Base-by-base conservation (phyloP, 257 asterid species). In the Hygrophila difformis region DNA sequence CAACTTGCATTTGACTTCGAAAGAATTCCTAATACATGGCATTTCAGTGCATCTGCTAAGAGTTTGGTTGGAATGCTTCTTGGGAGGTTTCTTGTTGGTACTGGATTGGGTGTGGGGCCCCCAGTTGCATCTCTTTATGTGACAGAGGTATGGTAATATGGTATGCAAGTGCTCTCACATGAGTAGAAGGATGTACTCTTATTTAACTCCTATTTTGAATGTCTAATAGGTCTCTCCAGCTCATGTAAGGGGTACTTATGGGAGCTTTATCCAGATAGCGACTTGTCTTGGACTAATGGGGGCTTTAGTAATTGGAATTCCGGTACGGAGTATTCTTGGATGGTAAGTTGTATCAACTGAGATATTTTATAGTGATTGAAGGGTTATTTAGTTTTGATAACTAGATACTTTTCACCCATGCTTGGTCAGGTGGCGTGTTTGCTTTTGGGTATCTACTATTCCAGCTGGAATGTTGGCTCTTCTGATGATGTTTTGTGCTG, bases 101-200 rank as follows among this genome's bases (percentile, higher is more conserved):
- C 47, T 42, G 97, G 97, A 50, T 65, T 88, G 53, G 97, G 97
- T 2, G 67, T 88, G 48, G 97, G 97, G 23, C 95, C 97, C 7
- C 89, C 95, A 21, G 94, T 84, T 67, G 84, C 95, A 43, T 78
- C 94, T 61, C 88, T 88, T 42, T 88, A 88, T 48, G 78, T 88
- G 17, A 70, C 92, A 41, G 97, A 88, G 95, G 97, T 88, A 76
- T 36, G 1, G 9, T n/a, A n/a, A n/a, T n/a, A n/a, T n/a, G n/a
- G n/a, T n/a, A n/a, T n/a, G n/a, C n/a, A n/a, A n/a, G n/a, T n/a
- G n/a, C n/a, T n/a, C n/a, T n/a, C n/a, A n/a, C n/a, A n/a, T n/a
- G n/a, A n/a, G n/a, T 47, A 44, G 17, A 19, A 47, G 21, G 44
- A 22, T 39, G n/a, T 15, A 10, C 33, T 39, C 56, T 50, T 21